Evolutionary conservation across 2,329 filamentous ascomycete genomes (phyloP), one percentile per base, ranked within the genome.

Genomic region (Aspergillus hiratsukae): DNA sequence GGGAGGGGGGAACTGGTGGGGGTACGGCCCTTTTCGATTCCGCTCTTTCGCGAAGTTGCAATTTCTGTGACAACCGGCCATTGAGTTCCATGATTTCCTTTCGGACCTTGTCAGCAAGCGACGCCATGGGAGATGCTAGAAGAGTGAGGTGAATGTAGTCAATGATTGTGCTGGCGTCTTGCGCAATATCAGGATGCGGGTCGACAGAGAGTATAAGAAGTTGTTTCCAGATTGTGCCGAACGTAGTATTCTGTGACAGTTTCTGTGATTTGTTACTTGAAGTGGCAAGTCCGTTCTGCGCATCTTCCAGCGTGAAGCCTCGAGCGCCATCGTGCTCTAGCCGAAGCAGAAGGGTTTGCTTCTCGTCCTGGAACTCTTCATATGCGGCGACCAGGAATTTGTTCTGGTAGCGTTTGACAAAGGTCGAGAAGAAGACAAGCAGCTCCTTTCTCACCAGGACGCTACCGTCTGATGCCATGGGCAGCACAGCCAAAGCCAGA

Each of bases 381-480:
- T 88, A 97, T 4, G 93, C 92, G 1, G 90, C 88, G 29, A 97
- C 92, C 45, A 96, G 74, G 66, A 99, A 96, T 64, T 95, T 96
- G 71, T 86, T 91, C 75, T 96, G 88, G 70, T 97, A 97, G 43
- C 93, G 88, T 58, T 89, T 84, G 49, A 96, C 87, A 68, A 97
- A 97, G 28, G 89, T 88, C 0, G 94, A 97, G 64, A 97, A 86
- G 78, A 97, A 97, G 11, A 97, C 89, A 2, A 97, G 79, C 40
- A 97, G 81, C 74, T 99, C 94, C 70, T 92, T 95, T 49, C 94
- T 87, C 28, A 99, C 94, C 78, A 97, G 87, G 27, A 91, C 90
- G 67, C 91, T 97, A 35, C 93, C 94, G 73, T 99, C 94, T 55
- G 91, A 90, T 23, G 90, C 88, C 88, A 97, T 93, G 59, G 94